Base-by-base conservation (phyloP, 2,329 filamentous ascomycete genomes). In the Epichloe glyceriae region DNA sequence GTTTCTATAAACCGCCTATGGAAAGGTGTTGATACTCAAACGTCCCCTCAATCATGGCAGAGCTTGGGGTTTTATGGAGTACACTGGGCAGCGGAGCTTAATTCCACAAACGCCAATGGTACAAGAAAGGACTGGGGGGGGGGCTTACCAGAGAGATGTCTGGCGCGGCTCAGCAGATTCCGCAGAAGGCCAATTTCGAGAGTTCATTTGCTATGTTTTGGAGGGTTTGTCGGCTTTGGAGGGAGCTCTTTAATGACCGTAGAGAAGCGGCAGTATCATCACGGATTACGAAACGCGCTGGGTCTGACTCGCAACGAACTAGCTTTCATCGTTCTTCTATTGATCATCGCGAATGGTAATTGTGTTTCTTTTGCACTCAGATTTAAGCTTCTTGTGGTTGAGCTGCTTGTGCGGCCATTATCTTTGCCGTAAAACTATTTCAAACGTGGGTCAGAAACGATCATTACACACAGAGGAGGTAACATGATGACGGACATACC, bases 401-500 rank as follows among this genome's bases (percentile, higher is more conserved):
- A 14, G 34, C 34, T 17, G 48, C 48, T 38, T 47, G 45, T 22
- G 45, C 45, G 2, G 45, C 45, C 20, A 47, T 47, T 6, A 50
- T 50, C 43, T 70, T 57, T 67, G 65, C 48, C 67, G 60, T 43
- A 70, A 57, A 33, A 69, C 70, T 72, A 52, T 20, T 46, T 4
- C 30, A 17, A 46, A 20, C 20, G 39, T 42, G 19, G 26, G 37
- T 15, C 20, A 42, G 3, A 15, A n/a, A 35, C 3, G 19, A 46
- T 12, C 37, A 39, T 33, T 8, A 35, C 6, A 22, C 22, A 17
- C 33, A 37, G 12, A 37, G 7, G 14, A 34, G 34, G 35, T 19
- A 38, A 41, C 19, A 34, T 37, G 35, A 12, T n/a, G 7, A n/a
- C 12, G 34, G 6, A 58, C 63, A 52, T 71, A 84, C 87, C 87